Evolutionary conservation across 176 grass and related monocot species (phyloP), one percentile per base, ranked within the genome.

Genomic region (Ensete ventricosum): DNA sequence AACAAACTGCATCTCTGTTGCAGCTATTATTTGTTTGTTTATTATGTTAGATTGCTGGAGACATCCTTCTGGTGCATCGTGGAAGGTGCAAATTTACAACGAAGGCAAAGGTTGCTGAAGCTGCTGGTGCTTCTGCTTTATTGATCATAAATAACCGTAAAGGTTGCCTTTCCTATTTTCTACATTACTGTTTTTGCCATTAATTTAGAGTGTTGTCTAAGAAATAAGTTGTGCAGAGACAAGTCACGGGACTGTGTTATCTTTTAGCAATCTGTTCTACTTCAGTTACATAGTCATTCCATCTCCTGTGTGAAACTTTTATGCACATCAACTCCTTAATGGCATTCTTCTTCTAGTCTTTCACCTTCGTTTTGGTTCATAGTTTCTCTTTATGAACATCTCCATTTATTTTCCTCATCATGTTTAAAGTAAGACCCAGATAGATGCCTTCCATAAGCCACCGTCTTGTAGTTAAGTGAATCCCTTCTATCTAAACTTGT

Each of bases 61-160:
- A 90, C 78, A 84, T 97, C 59, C 67, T 97, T 63, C 78, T 97
- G 74, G 90, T 97, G 75, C 79, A 97, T 74, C 81, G 93, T 64
- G 93, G 93, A 66, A 29, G 67, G 1, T 97, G 93, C 83, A 97
- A 80, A 69, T 97, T 97, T 78, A 97, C 93, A 71, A 74, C 25
- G 48, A 97, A 97, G 79, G 88, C 93, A 19, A 97, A 81, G 80
- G 59, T 78, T 75, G 93, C 88, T 3, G 83, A 93, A 87, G 78
- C 84, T 62, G 85, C 93, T 82, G 90, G 93, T 77, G 93, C 93
- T 83, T 97, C 90, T 81, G 88, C 87, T 43, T 90, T 97, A 77
- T 80, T 97, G 81, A 90, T 97, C 76, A 81, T 97, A 72, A 97
- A 97, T 74, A 77, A 87, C 57, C 73, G 52, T 25, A 91, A 88